Percentiles rank a stretch among this genome's conserved stretches.
phyloP scores from a whole-genome alignment of 140 eudicot species.

The Bidens hawaiensis region DNA sequence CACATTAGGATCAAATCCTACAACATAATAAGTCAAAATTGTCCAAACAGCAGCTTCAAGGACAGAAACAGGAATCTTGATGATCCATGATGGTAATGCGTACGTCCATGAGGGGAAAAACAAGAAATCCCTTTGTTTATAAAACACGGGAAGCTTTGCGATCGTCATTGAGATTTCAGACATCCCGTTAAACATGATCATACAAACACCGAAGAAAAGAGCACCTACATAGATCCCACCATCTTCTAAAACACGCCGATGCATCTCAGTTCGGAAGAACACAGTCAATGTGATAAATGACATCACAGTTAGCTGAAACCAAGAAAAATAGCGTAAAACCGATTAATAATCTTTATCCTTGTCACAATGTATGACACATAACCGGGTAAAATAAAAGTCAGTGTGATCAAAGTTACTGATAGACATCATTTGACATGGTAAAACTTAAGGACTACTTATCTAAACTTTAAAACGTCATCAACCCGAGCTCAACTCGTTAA shows the following conservation, averaged over 20 bases:
- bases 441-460: too few species aligned
- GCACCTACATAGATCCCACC: slow-evolving; percentile 58
- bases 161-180: slow-evolving; percentile 73
- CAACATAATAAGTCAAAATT: slow-evolving; percentile 53
- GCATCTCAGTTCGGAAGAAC: slow-evolving; percentile 71
- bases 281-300: slow-evolving; percentile 49
- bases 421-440: too few species aligned
- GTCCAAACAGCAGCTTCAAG: slow-evolving; percentile 64
- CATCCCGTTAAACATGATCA: slow-evolving; percentile 52
- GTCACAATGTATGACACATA: background rate
- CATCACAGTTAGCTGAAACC: slow-evolving; percentile 39
- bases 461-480: too few species aligned
- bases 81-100: slow-evolving; percentile 69
- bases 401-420: too few species aligned
- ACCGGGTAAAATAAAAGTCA: too few species aligned
- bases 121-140: slow-evolving; percentile 73
- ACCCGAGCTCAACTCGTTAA: too few species aligned
- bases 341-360: background rate
- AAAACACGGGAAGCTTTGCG: slow-evolving; percentile 77
- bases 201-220: slow-evolving; percentile 39
- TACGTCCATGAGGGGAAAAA: slow-evolving; percentile 84
- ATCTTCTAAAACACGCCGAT: slow-evolving; percentile 29
- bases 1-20: slow-evolving; percentile 70
- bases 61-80: slow-evolving; percentile 61
- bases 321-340: background rate